These are phyloP conservation scores for Amorphotheca resinae DNA, from an alignment of 495 filamentous ascomycete species.

Conservation along the genomic window DNA sequence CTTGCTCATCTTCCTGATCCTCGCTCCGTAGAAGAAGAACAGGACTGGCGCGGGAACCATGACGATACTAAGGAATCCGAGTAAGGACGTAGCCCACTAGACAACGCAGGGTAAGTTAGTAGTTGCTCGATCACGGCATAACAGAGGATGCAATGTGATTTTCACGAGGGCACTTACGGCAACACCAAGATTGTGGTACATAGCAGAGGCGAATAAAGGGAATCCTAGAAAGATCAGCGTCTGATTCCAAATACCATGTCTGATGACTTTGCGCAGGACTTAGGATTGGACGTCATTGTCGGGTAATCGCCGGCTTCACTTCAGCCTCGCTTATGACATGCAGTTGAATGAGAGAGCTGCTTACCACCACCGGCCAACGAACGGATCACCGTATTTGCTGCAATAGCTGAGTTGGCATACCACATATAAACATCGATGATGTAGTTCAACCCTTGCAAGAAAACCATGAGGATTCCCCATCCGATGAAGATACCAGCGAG, in stretches of 20 bases:
- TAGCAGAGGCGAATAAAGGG: conserved; percentile 49
- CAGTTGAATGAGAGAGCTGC: too few species aligned
- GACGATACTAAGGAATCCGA: conserved; percentile 49
- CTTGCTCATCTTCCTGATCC: conserved; percentile 34
- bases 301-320: too few species aligned
- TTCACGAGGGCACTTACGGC: conserved; percentile 14
- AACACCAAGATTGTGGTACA: conserved; percentile 55
- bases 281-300: too few species aligned
- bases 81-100: conserved; percentile 47
- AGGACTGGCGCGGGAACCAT: conserved; percentile 59
- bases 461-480: conserved; percentile 48
- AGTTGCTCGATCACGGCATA: not conserved
- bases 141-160: not conserved
- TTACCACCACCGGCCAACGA: conserved; percentile 51
- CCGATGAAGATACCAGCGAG: conserved; percentile 64
- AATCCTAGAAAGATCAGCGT: too few species aligned
- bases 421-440: conserved; percentile 55
- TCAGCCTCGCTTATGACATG: too few species aligned
- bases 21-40: conserved; percentile 57
- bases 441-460: conserved; percentile 28
- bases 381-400: conserved; percentile 57
- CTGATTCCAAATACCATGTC: too few species aligned
- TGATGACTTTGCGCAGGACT: too few species aligned
- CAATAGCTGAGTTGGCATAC: conserved; percentile 50
- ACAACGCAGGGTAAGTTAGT: not conserved